A percentile compares a stretch with the other conserved stretches of the same genome.
Conservation (phyloP, 495 filamentous ascomycete species). For the Xeromyces bisporus region DNA sequence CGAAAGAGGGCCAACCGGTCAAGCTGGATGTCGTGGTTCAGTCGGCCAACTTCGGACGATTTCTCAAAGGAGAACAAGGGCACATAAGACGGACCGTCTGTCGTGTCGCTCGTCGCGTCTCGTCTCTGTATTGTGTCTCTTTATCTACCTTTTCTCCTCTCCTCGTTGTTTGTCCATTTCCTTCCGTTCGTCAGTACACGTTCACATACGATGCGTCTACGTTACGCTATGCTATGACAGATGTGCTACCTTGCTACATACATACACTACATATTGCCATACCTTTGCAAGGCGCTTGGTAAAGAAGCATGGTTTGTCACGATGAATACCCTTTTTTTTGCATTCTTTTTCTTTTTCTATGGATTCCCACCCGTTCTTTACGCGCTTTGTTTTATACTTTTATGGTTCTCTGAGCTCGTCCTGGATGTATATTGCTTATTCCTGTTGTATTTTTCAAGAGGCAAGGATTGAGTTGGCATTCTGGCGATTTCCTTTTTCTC, state of each 20-base stretch:
- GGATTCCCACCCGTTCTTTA: too few species aligned
- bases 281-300: background rate
- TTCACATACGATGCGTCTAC: background rate
- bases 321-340: too few species aligned
- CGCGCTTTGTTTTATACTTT: too few species aligned
- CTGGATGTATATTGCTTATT: background rate
- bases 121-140: slow-evolving; percentile 3
- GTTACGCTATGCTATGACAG: background rate
- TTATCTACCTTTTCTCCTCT: background rate
- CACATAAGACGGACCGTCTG: slow-evolving; percentile 12
- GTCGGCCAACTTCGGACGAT: slow-evolving; percentile 10
- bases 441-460: background rate
- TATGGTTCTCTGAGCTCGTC: background rate
- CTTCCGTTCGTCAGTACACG: background rate
- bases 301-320: background rate
- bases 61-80: slow-evolving; percentile 7
- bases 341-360: too few species aligned
- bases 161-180: background rate
- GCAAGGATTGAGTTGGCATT: too few species aligned
- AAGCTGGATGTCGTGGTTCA: slow-evolving; percentile 48
- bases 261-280: too few species aligned
- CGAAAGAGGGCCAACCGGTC: slow-evolving; percentile 42
- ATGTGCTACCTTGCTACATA: too few species aligned
- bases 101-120: slow-evolving; percentile 8
- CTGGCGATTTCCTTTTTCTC: too few species aligned